Evolutionary conservation across 495 filamentous ascomycete genomes (phyloP), one percentile per base, ranked within the genome.

Genomic region (Penicillium canescens): DNA sequence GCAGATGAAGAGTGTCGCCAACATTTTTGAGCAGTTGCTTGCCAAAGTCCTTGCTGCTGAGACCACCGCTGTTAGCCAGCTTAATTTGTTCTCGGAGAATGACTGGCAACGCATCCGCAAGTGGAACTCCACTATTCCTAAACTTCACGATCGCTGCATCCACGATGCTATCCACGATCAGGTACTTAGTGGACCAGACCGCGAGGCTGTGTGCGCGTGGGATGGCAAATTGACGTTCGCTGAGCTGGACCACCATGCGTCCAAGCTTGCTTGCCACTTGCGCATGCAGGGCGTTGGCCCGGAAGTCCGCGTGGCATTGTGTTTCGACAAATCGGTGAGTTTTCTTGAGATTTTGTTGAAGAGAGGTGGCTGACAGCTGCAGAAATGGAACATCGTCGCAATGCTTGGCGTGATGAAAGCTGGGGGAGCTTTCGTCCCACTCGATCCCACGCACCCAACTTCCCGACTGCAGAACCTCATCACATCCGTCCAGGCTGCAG

Each of bases 351-450:
- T 9, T 4, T 40, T 37, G 12, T 44, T 21, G 9, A n/a, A 9
- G 24, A 33, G 10, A 3, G 31, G 16, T 13, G 33, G 36, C 23
- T 41, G 16, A 46, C 34, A 11, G 7, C 9, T 10, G 37, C 59
- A 75, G 74, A 77, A 72, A 61, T 85, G 81, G 81, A 73, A 81
- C 33, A 57, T 77, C 3, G 75, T 86, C 18, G 73, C 81, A 23
- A 78, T 83, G 65, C 68, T 84, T 39, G 81, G 74, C 20, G 77
- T 86, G 18, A 60, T 84, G 53, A 83, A 84, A 53, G 82, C 83
- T 26, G 84, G 84, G 0, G 82, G 78, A 16, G 81, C 70, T 1
- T 81, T 81, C 55, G 82, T 86, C 20, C 82, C 81, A 3, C 63
- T 86, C 18, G 82, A 86, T 33, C 78, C 84, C 11, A 68, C 70